Evolutionary conservation across 352 stramenopile species (phyloP).

Genomic region (Phytopythium vexans): DNA sequence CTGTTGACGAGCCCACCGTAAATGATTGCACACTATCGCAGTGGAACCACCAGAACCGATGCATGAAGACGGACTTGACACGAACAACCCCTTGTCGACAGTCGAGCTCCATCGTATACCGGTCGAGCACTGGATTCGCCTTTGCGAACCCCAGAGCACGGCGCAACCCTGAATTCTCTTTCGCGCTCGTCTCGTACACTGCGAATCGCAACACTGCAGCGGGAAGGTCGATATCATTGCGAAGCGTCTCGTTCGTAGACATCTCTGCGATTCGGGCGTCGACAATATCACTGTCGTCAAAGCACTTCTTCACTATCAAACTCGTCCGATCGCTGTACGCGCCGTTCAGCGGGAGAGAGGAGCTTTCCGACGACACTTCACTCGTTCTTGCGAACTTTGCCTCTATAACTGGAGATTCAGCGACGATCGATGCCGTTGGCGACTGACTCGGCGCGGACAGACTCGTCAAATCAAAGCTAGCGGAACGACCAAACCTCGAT

Average conservation of each 20-base stretch:
- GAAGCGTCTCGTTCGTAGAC: conserved; percentile 22
- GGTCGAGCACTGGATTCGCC: conserved; percentile 65
- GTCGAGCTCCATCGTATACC: conserved; percentile 79
- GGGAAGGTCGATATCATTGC: conserved; percentile 38
- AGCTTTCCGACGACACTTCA: conserved; percentile 2
- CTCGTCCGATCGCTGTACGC: conserved; percentile 23
- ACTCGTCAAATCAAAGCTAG: conserved; percentile 72
- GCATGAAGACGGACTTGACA: conserved; percentile 82
- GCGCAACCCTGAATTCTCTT: conserved; percentile 49
- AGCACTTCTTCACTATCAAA: conserved; percentile 45
- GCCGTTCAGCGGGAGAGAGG: conserved; percentile 7
- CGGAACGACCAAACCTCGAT: conserved; percentile 63
- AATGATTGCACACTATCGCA: conserved; percentile 63
- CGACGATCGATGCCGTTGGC: background rate
- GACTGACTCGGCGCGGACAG: conserved; percentile 23
- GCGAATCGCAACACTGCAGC: conserved; percentile 68
- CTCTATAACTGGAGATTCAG: background rate
- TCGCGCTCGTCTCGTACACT: conserved; percentile 67
- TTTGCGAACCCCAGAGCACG: conserved; percentile 67
- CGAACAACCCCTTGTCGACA: conserved; percentile 64
- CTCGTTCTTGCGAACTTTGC: background rate
- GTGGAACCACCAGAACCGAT: conserved; percentile 77
- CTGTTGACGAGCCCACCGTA: conserved; percentile 30
- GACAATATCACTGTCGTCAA: conserved; percentile 84
- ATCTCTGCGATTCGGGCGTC: conserved; percentile 33